Percentiles rank a stretch among this genome's conserved stretches.
These are phyloP conservation scores for Kurtzmaniella fragi DNA, from an alignment of 805 yeast genomes.

Conservation along the genomic window DNA sequence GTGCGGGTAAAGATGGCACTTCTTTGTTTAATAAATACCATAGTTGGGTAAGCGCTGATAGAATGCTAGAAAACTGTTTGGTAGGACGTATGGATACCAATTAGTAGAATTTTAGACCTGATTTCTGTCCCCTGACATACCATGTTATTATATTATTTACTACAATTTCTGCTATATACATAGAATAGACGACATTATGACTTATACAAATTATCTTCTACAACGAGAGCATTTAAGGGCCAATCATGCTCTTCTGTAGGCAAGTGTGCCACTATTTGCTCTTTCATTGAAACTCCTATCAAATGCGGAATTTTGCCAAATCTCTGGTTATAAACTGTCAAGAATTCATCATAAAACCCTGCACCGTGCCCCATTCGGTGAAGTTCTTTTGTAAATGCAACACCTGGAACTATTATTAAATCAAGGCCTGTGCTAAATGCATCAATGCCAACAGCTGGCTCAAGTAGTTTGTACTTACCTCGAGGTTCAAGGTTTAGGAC, in stretches of 20 bases:
- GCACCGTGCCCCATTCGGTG: constrained; percentile 86
- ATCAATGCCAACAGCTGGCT: constrained; percentile 48
- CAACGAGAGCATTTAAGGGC: constrained; percentile 49
- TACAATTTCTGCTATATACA: not conserved
- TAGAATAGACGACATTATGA: not conserved
- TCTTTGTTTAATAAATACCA: constrained; percentile 65
- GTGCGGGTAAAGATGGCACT: constrained; percentile 86
- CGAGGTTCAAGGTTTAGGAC: constrained; percentile 51
- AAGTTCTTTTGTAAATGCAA: constrained; percentile 57
- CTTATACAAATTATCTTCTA: constrained; percentile 24
- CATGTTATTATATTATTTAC: constrained; percentile 1
- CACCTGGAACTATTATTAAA: constrained; percentile 76
- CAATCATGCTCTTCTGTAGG: constrained; percentile 66
- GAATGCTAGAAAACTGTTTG: constrained; percentile 72
- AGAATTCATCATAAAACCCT: constrained; percentile 80
- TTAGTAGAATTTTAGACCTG: not conserved
- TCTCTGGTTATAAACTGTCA: constrained; percentile 14
- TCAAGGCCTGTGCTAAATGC: constrained; percentile 43
- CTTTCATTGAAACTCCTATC: constrained; percentile 61
- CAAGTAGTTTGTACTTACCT: constrained; percentile 64
- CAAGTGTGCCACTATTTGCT: constrained; percentile 51
- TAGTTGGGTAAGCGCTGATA: constrained; percentile 75
- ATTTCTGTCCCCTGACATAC: not conserved
- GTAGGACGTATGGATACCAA: constrained; percentile 50
- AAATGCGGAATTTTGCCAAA: constrained; percentile 33